These are phyloP conservation scores for Alternaria arborescens DNA, from an alignment of 2,329 filamentous ascomycete species.

Conservation along the genomic window DNA sequence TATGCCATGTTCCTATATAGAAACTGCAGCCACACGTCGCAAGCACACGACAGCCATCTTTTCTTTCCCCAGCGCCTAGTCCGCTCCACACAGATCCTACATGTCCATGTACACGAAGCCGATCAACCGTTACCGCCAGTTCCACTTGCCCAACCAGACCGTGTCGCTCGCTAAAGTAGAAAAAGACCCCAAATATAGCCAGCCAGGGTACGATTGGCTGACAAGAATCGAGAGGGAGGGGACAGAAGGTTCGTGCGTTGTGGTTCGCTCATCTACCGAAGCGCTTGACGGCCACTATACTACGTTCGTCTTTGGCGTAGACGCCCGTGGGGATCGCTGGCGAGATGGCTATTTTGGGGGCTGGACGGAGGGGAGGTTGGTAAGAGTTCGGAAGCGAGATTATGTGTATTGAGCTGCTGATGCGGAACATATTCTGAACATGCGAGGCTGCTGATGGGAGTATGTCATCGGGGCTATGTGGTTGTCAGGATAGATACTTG, in stretches of 20 bases:
- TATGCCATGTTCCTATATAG: slow-evolving; percentile 17
- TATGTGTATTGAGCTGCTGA: background rate
- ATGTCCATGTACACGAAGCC: slow-evolving; percentile 2
- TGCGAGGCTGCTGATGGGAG: background rate
- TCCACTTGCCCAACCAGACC: slow-evolving; percentile 13
- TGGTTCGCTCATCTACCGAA: slow-evolving; percentile 28
- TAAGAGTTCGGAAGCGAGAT: background rate
- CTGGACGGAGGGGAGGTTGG: background rate
- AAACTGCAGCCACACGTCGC: background rate
- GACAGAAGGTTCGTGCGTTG: background rate
- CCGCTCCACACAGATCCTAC: background rate
- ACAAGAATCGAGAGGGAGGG: background rate
- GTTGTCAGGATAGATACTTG: background rate
- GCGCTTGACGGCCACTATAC: slow-evolving; percentile 13
- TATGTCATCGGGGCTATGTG: background rate
- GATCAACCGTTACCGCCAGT: slow-evolving; percentile 19
- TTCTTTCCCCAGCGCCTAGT: slow-evolving; percentile 14
- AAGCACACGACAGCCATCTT: slow-evolving; percentile 3
- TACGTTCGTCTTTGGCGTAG: slow-evolving; percentile 2
- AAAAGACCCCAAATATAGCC: slow-evolving; percentile 34
- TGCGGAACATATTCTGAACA: background rate
- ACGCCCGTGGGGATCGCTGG: slow-evolving; percentile 7
- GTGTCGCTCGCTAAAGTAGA: background rate
- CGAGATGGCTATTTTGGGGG: slow-evolving; percentile 9
- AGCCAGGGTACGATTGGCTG: slow-evolving; percentile 18